These are phyloP conservation scores for Malassezia caprae DNA, from an alignment of 1,284 basidiomycete genomes.

Conservation along the genomic window DNA sequence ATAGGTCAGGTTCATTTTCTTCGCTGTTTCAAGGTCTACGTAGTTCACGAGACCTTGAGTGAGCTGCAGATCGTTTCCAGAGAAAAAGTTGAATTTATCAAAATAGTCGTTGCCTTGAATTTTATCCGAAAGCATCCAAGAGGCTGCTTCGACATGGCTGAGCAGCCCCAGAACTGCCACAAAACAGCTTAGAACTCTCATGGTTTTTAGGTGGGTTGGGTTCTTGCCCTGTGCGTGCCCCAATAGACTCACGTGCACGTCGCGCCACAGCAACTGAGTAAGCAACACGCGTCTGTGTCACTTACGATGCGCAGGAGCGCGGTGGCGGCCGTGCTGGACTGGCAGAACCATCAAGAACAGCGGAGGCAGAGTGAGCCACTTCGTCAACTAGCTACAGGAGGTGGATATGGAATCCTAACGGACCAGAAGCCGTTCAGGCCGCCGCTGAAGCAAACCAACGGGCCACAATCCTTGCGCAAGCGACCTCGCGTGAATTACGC, in stretches of 20 bases:
- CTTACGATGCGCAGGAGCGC: slow-evolving; percentile 18
- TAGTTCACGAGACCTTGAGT: slow-evolving; percentile 42
- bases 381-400: slow-evolving; percentile 25
- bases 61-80: slow-evolving; percentile 24
- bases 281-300: not conserved
- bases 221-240: not conserved
- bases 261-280: not conserved
- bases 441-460: slow-evolving; percentile 23
- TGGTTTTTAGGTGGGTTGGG: not conserved
- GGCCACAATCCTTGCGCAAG: slow-evolving; percentile 22
- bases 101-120: slow-evolving; percentile 28
- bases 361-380: not conserved
- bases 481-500: slow-evolving; percentile 40
- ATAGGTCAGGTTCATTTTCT: slow-evolving; percentile 30
- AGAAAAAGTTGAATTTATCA: slow-evolving; percentile 29
- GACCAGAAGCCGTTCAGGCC: slow-evolving; percentile 44
- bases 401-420: slow-evolving; percentile 31
- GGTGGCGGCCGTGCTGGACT: slow-evolving; percentile 11
- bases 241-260: not conserved
- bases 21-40: slow-evolving; percentile 20
- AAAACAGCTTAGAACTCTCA: not conserved
- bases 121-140: slow-evolving; percentile 21
- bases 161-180: not conserved
- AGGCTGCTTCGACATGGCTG: not conserved
- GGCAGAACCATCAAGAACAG: not conserved